Percentiles rank a stretch among this genome's conserved stretches.
phyloP scores from a whole-genome alignment of 148 eudicot genomes.

The Bassia scoparia region DNA sequence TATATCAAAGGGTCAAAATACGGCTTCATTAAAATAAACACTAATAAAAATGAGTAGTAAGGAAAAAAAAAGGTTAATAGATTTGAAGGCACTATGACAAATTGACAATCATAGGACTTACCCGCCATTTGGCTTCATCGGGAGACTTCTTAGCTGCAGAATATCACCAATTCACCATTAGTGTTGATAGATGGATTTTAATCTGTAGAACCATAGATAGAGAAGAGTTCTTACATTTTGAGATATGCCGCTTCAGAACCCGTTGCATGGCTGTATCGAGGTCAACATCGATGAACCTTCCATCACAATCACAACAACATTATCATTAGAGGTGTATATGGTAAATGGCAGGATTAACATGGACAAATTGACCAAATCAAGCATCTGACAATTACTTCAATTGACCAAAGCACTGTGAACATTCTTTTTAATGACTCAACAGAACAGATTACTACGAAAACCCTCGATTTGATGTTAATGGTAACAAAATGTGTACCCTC shows the following conservation, averaged over 20 bases:
- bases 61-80: background rate
- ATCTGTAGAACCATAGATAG: background rate
- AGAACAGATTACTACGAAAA: background rate
- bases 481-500: background rate
- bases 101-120: conserved; percentile 34
- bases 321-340: background rate
- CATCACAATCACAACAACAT: conserved; percentile 29
- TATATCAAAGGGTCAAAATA: too few relatives aligned
- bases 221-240: conserved; percentile 43
- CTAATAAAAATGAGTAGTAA: background rate
- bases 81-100: background rate
- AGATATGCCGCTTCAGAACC: conserved; percentile 74
- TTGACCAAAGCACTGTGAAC: background rate
- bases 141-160: conserved; percentile 58
- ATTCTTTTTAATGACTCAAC: background rate
- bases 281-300: conserved; percentile 91
- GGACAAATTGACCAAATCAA: background rate
- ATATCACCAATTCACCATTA: conserved; percentile 5
- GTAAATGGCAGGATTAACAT: background rate
- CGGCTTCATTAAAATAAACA: too few relatives aligned
- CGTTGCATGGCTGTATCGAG: conserved; percentile 75
- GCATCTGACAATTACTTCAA: background rate
- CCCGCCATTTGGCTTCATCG: conserved; percentile 87
- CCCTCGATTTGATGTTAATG: too few relatives aligned
- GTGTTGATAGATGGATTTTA: background rate